phyloP scores from a whole-genome alignment of 2,329 filamentous ascomycete species.

The Hypoxylon sp. region DNA sequence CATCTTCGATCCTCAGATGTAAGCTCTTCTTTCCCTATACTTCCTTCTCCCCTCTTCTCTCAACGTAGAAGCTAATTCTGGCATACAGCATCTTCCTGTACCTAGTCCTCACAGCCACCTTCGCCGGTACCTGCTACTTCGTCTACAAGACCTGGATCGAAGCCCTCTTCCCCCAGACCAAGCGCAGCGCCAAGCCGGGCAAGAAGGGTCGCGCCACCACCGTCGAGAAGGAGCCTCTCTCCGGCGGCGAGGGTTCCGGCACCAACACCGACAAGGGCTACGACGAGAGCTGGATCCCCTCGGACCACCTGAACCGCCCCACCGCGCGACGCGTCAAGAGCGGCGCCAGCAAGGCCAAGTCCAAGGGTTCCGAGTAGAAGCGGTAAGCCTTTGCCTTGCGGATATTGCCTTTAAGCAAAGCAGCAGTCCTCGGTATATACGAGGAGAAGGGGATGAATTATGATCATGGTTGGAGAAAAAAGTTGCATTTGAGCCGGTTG shows the following conservation, averaged over 20 bases:
- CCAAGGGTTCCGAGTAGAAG: slow-evolving; percentile 52
- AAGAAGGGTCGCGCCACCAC: slow-evolving; percentile 67
- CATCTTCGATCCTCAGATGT: slow-evolving; percentile 97
- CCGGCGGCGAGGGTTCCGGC: slow-evolving; percentile 78
- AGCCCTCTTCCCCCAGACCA: slow-evolving; percentile 92
- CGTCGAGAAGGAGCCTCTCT: slow-evolving; percentile 69
- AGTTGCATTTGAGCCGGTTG: slow-evolving; percentile 11
- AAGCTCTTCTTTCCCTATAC: slow-evolving; percentile 53
- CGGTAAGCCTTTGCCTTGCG: neutral
- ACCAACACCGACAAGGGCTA: slow-evolving; percentile 79
- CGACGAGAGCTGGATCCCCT: slow-evolving; percentile 94
- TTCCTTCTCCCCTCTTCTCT: neutral
- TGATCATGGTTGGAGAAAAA: slow-evolving; percentile 6
- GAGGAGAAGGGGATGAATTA: neutral
- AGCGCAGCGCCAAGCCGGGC: slow-evolving; percentile 67
- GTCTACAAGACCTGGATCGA: slow-evolving; percentile 99
- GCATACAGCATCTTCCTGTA: slow-evolving; percentile 91
- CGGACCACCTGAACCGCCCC: slow-evolving; percentile 88
- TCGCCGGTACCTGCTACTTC: slow-evolving; percentile 88
- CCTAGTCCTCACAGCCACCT: slow-evolving; percentile 84
- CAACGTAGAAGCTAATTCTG: slow-evolving; percentile 56
- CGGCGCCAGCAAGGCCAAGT: slow-evolving; percentile 62
- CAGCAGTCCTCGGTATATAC: neutral
- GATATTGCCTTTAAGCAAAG: slow-evolving; percentile 8
- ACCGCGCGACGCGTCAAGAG: slow-evolving; percentile 77